Percentiles rank a stretch among this genome's conserved stretches.
phyloP scores from a whole-genome alignment of 352 stramenopile genomes.

The Aphanomyces euteiches region DNA sequence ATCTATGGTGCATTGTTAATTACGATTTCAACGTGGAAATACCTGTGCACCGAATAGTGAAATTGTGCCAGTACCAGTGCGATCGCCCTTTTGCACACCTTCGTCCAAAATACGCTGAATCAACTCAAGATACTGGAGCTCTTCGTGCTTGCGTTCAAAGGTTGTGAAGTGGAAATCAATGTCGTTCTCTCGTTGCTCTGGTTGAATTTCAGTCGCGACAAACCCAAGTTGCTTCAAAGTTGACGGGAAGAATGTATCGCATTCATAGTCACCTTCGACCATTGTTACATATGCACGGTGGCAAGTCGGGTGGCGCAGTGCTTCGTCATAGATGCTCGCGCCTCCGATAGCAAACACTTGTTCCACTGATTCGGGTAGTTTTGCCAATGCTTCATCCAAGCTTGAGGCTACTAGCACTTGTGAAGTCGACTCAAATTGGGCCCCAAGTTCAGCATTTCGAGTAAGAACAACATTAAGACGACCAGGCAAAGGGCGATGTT shows the following conservation, averaged over 20 bases:
- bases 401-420: constrained; percentile 81
- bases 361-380: constrained; percentile 71
- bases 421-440: background rate
- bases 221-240: constrained; percentile 62
- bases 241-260: constrained; percentile 90
- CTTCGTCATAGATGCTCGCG: constrained; percentile 91
- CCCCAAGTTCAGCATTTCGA: constrained; percentile 44
- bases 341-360: constrained; percentile 98
- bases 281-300: constrained; percentile 88
- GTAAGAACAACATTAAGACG: constrained; percentile 97
- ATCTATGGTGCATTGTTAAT: constrained; percentile 45
- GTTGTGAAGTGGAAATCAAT: constrained; percentile 77
- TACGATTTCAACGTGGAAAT: constrained; percentile 32
- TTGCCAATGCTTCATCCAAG: constrained; percentile 87
- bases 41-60: constrained; percentile 98
- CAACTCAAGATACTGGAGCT: constrained; percentile 86
- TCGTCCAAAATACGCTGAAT: constrained; percentile 96
- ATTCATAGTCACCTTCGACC: constrained; percentile 86
- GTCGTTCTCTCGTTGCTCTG: constrained; percentile 70
- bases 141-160: constrained; percentile 55
- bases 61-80: constrained; percentile 97
- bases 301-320: constrained; percentile 80
- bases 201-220: constrained; percentile 38
- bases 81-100: constrained; percentile 91
- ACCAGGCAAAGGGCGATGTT: constrained; percentile 93